These are phyloP conservation scores for Fusarium scirpi DNA, from an alignment of 2,329 filamentous ascomycete species.

Conservation along the genomic window DNA sequence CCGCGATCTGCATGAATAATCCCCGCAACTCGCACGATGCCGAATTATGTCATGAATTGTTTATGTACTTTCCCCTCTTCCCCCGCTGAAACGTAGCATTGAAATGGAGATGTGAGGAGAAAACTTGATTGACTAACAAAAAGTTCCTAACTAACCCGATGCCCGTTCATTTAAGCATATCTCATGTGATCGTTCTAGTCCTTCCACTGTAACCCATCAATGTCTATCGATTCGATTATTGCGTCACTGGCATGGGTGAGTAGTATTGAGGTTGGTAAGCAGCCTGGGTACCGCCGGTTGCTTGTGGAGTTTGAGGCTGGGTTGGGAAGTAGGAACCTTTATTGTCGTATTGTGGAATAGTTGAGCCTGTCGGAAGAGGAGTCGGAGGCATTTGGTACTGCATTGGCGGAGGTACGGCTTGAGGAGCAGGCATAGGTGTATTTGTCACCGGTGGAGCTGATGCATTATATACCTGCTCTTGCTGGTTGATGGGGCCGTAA, in stretches of 20 bases:
- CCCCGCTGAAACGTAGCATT: constrained; percentile 9
- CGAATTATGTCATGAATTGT: not conserved
- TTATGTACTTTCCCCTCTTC: constrained; percentile 1
- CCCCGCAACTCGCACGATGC: constrained; percentile 1
- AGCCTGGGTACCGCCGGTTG: not conserved
- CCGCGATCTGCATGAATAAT: constrained; percentile 13
- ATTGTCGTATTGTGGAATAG: not conserved
- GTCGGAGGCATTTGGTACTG: constrained; percentile 18
- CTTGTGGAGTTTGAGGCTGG: not conserved
- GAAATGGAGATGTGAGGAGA: not conserved
- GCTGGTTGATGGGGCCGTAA: constrained; percentile 6
- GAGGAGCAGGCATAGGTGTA: not conserved
- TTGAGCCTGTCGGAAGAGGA: constrained; percentile 3
- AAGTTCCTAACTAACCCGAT: not conserved
- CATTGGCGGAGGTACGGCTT: not conserved
- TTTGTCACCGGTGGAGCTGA: fast-evolving
- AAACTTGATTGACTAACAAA: not conserved
- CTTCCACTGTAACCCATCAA: not conserved
- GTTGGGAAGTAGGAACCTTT: constrained; percentile 14
- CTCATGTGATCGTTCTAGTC: not conserved
- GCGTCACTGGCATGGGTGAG: not conserved
- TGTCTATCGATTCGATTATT: not conserved
- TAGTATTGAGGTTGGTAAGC: constrained; percentile 3
- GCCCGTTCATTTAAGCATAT: constrained; percentile 1
- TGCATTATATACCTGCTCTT: not conserved